These are phyloP conservation scores for Adansonia digitata DNA, from an alignment of 345 rosid species.

Conservation along the genomic window DNA sequence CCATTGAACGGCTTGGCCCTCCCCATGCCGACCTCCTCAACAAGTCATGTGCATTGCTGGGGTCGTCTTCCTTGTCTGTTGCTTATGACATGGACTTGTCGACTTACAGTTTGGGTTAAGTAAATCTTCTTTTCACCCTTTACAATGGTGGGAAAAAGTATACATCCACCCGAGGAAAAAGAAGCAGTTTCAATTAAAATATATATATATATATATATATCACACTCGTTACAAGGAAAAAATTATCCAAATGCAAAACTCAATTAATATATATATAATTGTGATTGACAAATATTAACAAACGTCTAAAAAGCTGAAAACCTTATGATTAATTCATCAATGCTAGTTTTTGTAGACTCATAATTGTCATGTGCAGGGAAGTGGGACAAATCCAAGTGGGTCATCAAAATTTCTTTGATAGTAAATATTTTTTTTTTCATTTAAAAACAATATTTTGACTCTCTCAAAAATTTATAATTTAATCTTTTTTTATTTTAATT, in stretches of 20 bases:
- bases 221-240: too few species aligned
- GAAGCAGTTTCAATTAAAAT: too few species aligned
- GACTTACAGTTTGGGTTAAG: neutral
- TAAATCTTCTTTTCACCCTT: neutral
- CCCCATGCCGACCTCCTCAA: conserved; percentile 12
- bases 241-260: too few species aligned
- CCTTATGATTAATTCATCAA: neutral
- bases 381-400: too few species aligned
- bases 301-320: neutral
- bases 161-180: neutral
- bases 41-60: conserved; percentile 3
- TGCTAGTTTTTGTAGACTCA: neutral
- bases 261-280: neutral
- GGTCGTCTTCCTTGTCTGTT: too few species aligned
- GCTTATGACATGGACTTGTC: neutral
- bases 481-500: too few species aligned
- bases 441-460: too few species aligned
- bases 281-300: neutral
- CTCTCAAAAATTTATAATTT: too few species aligned
- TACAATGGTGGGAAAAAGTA: neutral
- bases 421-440: too few species aligned
- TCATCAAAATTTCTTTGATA: too few species aligned
- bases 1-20: neutral
- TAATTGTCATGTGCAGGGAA: neutral
- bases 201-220: too few species aligned